phyloP scores from a whole-genome alignment of 306 rosid species.

The Vigna nakashimae region DNA sequence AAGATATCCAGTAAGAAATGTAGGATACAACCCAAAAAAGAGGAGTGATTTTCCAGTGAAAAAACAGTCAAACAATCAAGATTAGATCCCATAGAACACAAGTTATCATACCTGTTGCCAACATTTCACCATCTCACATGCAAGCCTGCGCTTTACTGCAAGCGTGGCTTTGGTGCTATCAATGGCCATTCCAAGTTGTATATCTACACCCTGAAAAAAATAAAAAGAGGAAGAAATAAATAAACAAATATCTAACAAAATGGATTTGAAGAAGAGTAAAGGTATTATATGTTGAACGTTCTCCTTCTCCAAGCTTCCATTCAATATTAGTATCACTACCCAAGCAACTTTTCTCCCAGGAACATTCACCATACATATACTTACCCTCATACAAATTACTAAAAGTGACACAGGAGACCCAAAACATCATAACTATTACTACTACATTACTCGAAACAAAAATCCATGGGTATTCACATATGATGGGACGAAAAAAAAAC shows the following conservation, averaged over 20 bases:
- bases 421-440: neutral
- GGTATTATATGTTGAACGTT: constrained; percentile 19
- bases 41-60: neutral
- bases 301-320: constrained; percentile 31
- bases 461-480: neutral
- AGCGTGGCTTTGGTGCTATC: constrained; percentile 99
- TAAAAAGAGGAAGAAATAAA: constrained; percentile 35
- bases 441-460: neutral
- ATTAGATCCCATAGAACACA: neutral
- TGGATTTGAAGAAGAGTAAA: neutral
- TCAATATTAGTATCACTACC: neutral
- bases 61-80: neutral
- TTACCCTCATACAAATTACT: constrained; percentile 23
- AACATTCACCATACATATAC: constrained; percentile 21
- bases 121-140: constrained; percentile 97
- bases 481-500: neutral
- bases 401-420: constrained; percentile 20
- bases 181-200: constrained; percentile 96
- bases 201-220: constrained; percentile 80
- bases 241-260: neutral
- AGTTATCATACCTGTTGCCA: constrained; percentile 87
- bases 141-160: constrained; percentile 98
- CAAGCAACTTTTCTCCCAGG: neutral
- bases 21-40: neutral
- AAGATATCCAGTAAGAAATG: neutral